Percentiles rank a stretch among this genome's conserved stretches.
Evolutionary conservation across 352 stramenopile species (phyloP).

Genomic region (Pythium utonaiense): DNA sequence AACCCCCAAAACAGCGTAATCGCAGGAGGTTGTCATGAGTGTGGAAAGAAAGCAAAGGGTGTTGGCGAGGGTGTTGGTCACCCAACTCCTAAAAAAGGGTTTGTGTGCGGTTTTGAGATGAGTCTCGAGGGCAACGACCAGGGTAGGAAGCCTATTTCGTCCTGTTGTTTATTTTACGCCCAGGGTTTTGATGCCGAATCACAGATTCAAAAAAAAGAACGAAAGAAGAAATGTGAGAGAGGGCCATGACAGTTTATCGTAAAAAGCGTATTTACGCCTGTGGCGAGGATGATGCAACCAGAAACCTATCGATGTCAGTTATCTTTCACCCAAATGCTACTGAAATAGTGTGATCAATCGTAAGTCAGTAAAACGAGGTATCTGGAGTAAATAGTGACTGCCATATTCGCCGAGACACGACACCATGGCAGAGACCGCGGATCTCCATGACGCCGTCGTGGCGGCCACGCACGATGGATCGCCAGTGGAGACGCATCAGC

Average conservation of each 20-base stretch:
- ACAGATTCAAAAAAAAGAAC: background rate
- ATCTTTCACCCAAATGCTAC: background rate
- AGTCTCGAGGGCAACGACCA: too few relatives aligned
- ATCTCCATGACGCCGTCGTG: background rate
- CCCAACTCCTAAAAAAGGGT: too few relatives aligned
- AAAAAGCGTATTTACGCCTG: constrained; percentile 7
- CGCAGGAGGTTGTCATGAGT: too few relatives aligned
- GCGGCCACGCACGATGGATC: background rate
- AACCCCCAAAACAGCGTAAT: background rate
- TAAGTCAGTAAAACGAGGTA: too few relatives aligned
- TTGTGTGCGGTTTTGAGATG: too few relatives aligned
- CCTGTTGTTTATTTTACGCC: background rate
- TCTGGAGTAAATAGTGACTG: too few relatives aligned
- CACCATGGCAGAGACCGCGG: background rate
- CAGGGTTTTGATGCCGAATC: background rate
- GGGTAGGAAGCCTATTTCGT: background rate
- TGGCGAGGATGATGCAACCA: background rate
- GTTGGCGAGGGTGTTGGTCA: too few relatives aligned
- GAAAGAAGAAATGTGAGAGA: constrained; percentile 3
- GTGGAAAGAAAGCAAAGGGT: too few relatives aligned
- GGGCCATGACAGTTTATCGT: background rate
- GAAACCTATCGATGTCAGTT: background rate
- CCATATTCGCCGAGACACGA: too few relatives aligned
- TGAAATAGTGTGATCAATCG: background rate
- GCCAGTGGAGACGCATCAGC: background rate